Conservation (phyloP, 2,329 filamentous ascomycete genomes). For the Blumeriella jaapii region DNA sequence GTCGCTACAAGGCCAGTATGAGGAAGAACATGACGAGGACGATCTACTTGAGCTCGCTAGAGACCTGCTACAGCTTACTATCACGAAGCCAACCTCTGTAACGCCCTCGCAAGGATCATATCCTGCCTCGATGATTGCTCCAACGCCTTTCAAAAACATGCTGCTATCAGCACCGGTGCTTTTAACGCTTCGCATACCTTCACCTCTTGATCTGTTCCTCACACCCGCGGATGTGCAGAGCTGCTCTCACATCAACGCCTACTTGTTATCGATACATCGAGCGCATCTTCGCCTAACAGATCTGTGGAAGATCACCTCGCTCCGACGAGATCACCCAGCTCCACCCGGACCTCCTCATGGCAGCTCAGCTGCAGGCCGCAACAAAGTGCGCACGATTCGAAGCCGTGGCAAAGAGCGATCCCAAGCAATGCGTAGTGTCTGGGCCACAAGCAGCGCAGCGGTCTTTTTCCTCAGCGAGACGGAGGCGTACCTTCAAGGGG, state of each 20-base stretch:
- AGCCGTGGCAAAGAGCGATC: constrained; percentile 51
- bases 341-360: constrained; percentile 55
- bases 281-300: constrained; percentile 76
- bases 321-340: constrained; percentile 66
- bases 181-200: constrained; percentile 60
- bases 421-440: constrained; percentile 64
- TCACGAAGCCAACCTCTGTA: constrained; percentile 36
- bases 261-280: constrained; percentile 73
- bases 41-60: constrained; percentile 75
- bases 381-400: constrained; percentile 49
- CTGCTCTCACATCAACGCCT: constrained; percentile 80
- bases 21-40: constrained; percentile 64
- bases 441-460: constrained; percentile 80
- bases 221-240: constrained; percentile 61
- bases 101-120: constrained; percentile 27
- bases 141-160: constrained; percentile 62
- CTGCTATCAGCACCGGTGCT: constrained; percentile 67
- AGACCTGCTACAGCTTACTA: constrained; percentile 58
- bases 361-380: constrained; percentile 46
- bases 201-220: constrained; percentile 81
- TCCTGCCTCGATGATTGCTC: constrained; percentile 14
- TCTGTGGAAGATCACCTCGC: constrained; percentile 73
- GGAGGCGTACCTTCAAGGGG: constrained; percentile 79
- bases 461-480: constrained; percentile 85
- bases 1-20: constrained; percentile 56